phyloP scores from a whole-genome alignment of 768 basidiomycete species.

The Pleurotus salmoneostramineus region DNA sequence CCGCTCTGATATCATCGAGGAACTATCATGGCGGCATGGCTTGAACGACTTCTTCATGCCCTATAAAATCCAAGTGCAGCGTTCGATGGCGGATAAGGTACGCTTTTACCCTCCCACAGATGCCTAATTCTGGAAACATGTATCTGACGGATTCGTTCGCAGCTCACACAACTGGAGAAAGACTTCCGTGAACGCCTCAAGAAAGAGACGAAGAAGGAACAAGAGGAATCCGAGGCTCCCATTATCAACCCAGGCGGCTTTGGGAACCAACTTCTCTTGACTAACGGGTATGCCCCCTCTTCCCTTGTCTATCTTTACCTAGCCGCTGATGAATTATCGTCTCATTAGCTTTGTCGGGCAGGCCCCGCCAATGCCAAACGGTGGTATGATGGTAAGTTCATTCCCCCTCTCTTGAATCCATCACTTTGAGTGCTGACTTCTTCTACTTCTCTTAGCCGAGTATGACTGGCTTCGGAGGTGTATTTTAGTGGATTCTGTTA shows the following conservation, averaged over 20 bases:
- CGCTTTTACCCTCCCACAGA: background rate
- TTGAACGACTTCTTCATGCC: constrained; percentile 98
- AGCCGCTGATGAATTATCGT: constrained; percentile 6
- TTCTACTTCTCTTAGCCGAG: constrained; percentile 25
- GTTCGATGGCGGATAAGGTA: constrained; percentile 75
- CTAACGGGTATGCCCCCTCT: constrained; percentile 56
- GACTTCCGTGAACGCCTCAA: constrained; percentile 84
- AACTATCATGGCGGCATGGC: constrained; percentile 94
- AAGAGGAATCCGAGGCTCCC: constrained; percentile 79
- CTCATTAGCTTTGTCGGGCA: constrained; percentile 53
- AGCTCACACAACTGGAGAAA: constrained; percentile 81
- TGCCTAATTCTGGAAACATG: background rate
- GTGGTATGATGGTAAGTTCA: constrained; percentile 56
- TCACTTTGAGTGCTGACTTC: constrained; percentile 4
- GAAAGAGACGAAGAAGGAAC: constrained; percentile 86
- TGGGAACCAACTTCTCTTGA: constrained; percentile 58
- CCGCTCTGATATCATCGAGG: constrained; percentile 88
- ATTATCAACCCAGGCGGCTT: constrained; percentile 85
- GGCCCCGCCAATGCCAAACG: constrained; percentile 49
- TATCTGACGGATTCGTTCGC: constrained; percentile 9
- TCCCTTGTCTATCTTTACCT: background rate
- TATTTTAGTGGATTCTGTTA: constrained; percentile 16
- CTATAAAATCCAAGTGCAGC: constrained; percentile 85
- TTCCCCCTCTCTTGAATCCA: background rate
- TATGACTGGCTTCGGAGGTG: constrained; percentile 61